Evolutionary conservation across 2,329 filamentous ascomycete species (phyloP).

Genomic region (Alternaria brassicae): DNA sequence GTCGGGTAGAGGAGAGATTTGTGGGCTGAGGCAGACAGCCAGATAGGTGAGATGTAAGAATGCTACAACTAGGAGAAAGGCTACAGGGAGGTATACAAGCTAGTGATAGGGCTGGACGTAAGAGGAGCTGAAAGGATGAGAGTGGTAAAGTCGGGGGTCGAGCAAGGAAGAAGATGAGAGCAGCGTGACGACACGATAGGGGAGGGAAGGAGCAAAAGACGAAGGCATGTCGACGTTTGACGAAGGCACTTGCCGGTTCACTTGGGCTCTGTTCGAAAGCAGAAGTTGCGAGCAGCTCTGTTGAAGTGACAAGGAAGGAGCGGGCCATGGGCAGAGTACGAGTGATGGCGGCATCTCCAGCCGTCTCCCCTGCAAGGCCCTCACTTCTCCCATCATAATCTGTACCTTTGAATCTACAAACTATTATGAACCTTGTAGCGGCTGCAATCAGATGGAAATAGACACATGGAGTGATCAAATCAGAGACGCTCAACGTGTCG

Average conservation of each 20-base stretch:
- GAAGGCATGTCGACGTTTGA: not conserved
- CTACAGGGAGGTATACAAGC: slow-evolving; percentile 4
- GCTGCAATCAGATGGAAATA: no score
- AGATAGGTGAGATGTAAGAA: not conserved
- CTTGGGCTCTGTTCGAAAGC: not conserved
- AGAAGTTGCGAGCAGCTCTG: not conserved
- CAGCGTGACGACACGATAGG: not conserved
- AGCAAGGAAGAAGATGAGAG: not conserved
- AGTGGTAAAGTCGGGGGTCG: not conserved
- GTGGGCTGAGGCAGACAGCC: slow-evolving; percentile 1
- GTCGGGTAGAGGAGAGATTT: not conserved
- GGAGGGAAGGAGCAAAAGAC: not conserved
- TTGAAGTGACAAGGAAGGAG: not conserved
- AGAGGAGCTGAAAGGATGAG: slow-evolving; percentile 1
- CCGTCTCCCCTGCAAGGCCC: not conserved
- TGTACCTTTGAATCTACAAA: no score
- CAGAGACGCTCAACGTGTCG: no score
- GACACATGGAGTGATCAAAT: no score
- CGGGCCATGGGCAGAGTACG: not conserved
- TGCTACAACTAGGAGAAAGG: not conserved
- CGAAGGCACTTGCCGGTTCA: not conserved
- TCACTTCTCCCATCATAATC: not conserved
- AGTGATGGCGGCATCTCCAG: not conserved
- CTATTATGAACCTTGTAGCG: no score
- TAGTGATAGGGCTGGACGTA: not conserved